Base-by-base conservation (phyloP, 768 basidiomycete species). In the Boletus tomentosulus region DNA sequence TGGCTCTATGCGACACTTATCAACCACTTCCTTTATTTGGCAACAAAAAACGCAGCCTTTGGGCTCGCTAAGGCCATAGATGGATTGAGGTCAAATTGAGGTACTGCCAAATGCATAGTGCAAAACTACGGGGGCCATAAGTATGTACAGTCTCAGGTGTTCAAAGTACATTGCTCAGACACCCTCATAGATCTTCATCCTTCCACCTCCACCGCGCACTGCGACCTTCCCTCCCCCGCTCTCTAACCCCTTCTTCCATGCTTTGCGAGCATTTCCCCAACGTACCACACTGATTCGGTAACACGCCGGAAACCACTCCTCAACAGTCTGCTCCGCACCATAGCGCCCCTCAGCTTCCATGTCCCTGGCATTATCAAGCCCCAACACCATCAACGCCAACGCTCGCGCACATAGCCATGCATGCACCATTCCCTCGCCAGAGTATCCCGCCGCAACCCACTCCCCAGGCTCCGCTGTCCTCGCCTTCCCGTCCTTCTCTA, bases 371-470 rank as follows among this genome's bases (percentile, higher is more conserved):
- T 58, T 42, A 24, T 77, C 76, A 13, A 68, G 61, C 3, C 73
- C 78, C 4, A 83, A 66, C 4, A 89, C 71, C 85, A 86, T 85
- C 49, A 71, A 59, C 11, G 82, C 85, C 19, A 86, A 65, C 8
- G 81, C 83, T 51, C 76, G 75, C 4, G 81, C 79, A 52, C 82
- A 76, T 65, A 83, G 63, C 84, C 85, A 87, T 0, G 83, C 85
- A 57, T 86, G 79, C 4, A 79, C 80, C 86, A 87, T 87, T 2
- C 87, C 87, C 58, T 89, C 87, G 1, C 87, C 87, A 0, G 78
- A 75, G 62, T 84, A 89, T 4, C 85, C 87, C 12, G 83, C 86
- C 15, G 82, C 73, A 15, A 88, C 76, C 87, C 87, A 88, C 64
- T 89, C 87, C 16, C 85, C 86, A 0, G 83, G 67, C 22, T 61